These are phyloP conservation scores for Amanita pseudoporphyria DNA, from an alignment of 768 basidiomycete genomes.

Conservation along the genomic window DNA sequence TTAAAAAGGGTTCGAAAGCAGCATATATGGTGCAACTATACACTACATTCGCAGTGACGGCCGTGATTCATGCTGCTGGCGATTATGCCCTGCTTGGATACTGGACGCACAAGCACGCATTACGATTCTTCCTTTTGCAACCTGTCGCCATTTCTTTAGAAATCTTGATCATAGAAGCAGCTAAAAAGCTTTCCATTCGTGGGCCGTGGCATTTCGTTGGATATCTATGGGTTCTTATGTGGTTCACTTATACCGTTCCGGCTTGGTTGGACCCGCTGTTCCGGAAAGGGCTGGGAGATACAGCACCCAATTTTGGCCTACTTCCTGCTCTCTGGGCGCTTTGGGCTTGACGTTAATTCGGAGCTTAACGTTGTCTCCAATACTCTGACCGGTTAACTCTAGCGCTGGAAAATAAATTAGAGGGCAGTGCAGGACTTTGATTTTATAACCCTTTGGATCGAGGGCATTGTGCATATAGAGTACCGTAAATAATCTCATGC, in stretches of 20 bases:
- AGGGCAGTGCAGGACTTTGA: too few relatives aligned
- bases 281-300: neutral
- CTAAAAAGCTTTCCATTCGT: slow-evolving; percentile 9
- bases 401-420: too few relatives aligned
- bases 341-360: too few relatives aligned
- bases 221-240: neutral
- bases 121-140: slow-evolving; percentile 21
- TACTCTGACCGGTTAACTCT: too few relatives aligned
- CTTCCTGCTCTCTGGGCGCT: too few relatives aligned
- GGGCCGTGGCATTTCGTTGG: neutral
- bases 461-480: too few relatives aligned
- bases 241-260: neutral
- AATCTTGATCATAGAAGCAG: slow-evolving; percentile 16
- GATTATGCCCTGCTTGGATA: slow-evolving; percentile 21
- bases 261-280: neutral
- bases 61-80: slow-evolving; percentile 21
- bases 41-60: slow-evolving; percentile 22
- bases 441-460: too few relatives aligned
- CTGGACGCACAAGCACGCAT: slow-evolving; percentile 6
- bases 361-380: too few relatives aligned
- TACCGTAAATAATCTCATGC: too few relatives aligned
- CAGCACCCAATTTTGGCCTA: neutral
- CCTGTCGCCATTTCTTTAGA: slow-evolving; percentile 27
- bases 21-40: slow-evolving; percentile 14
- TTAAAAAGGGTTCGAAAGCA: slow-evolving; percentile 7